Evolutionary conservation across 2,329 filamentous ascomycete genomes (phyloP), one percentile per base, ranked within the genome.

Genomic region (Arachnomyces sp.): DNA sequence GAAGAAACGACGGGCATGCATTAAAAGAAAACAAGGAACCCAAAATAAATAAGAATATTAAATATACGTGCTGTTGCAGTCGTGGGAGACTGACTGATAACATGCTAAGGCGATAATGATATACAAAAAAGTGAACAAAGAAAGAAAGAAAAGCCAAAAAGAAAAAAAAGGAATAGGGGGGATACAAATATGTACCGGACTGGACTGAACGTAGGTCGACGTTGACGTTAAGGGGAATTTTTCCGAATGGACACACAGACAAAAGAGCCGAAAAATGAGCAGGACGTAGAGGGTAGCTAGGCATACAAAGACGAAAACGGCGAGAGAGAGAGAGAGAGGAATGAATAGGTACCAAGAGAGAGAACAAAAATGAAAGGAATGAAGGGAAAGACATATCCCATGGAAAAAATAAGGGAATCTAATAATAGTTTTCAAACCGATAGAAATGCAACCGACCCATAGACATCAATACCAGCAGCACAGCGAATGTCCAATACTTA

Each of bases 401-500:
- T 14, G n/a, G 14, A 34, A 11, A 34, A 12, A 18, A 34, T 14
- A 33, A 33, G 17, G 11, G 33, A 25, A 25, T 25, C 9, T 25
- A n/a, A n/a, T n/a, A n/a, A 25, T 25, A 25, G 20, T 25, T 25
- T 9, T 25, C 20, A 25, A 9, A 25, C 5, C 20, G 9, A 25
- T 9, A 5, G 20, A 25, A 25, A 25, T 25, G 20, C 20, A 25
- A 25, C 9, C n/a, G 9, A 25, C 20, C 20, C 20, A 25, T 34
- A 34, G 9, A 34, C n/a, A 34, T 34, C 15, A 34, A 33, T 7
- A 33, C 31, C 17, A 15, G 31, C n/a, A 15, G 31, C 17, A n/a
- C 31, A 33, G 31, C 31, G 17, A 33, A 33, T 13, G 31, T 33
- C 20, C 14, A 34, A 25, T 28, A 28, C 36, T 56, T 48, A 69